Base-by-base conservation (phyloP, 2,329 filamentous ascomycete genomes). In the Endoconidiophora laricicola region DNA sequence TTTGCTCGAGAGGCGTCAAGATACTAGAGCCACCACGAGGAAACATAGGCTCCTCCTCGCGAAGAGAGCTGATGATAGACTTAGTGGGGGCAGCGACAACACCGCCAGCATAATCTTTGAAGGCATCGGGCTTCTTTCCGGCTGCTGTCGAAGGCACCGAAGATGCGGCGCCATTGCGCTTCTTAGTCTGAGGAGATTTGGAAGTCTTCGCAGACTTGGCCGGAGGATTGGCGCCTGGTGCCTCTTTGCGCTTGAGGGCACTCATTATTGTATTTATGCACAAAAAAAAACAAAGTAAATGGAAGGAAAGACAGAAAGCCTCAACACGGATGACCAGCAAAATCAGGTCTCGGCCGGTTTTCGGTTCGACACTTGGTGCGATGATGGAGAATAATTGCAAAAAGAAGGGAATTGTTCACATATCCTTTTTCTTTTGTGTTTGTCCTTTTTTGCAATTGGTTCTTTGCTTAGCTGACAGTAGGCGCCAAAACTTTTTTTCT, bases 11-110 rank as follows among this genome's bases (percentile, higher is more conserved):
- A 18, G 91, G 88, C 2, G 91, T 95, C 61, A 98, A 69, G 48
- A 94, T 73, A 61, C 86, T 93, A 48, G 79, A 90, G 41, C 91
- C 93, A 50, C 91, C 91, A 72, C 91, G 79, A 57, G 91, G 90
- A 60, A 98, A 98, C 42, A 90, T 73, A 33, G 81, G 80, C 61
- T 95, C 91, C 57, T 96, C 91, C 56, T 91, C 82, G 62, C 73
- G 78, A 46, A 76, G 61, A 9, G 68, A 60, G 37, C 72, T 70
- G 49, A 74, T 61, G 26, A 67, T 56, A 12, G 64, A 60, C 58
- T 62, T 60, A 52, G 61, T 59, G 3, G 65, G 55, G 48, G 55
- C 46, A 54, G 55, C 52, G 39, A 55, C 55, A 20, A 66, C 66
- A 48, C 62, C 60, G 37, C 63, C 62, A 24, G 50, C 53, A 56